Evolutionary conservation across 805 yeast species (phyloP).

Genomic region (Ogataea zsoltii): DNA sequence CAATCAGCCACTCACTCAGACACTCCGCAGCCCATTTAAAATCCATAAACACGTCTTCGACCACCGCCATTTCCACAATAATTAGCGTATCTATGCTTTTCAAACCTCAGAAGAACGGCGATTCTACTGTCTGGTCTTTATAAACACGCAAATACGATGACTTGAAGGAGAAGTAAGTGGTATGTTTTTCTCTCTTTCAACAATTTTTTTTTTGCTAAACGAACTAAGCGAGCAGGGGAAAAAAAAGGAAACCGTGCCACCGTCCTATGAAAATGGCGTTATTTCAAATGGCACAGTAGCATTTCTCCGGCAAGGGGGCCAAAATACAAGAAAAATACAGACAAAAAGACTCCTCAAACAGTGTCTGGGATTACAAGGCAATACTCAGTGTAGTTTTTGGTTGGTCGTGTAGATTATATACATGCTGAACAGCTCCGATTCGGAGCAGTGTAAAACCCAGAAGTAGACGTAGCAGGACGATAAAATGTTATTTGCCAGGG

Average conservation of each 20-base stretch:
- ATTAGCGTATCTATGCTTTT: not conserved
- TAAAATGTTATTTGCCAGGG: no score
- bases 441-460: no score
- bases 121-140: no score
- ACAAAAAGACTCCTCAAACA: no score
- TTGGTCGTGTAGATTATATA: not conserved
- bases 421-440: not conserved
- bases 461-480: no score
- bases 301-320: not conserved
- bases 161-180: not conserved
- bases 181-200: conserved; percentile 3
- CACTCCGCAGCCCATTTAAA: conserved; percentile 7
- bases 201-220: conserved; percentile 4
- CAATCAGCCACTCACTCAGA: not conserved
- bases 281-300: not conserved
- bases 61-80: conserved; percentile 25
- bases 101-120: no score
- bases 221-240: conserved; percentile 6
- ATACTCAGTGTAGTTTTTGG: no score
- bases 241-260: not conserved
- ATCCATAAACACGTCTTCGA: conserved; percentile 26
- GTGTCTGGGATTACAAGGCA: no score
- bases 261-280: conserved; percentile 3
- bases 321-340: no score
- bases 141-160: no score